Percentiles rank a stretch among this genome's conserved stretches.
Conservation (phyloP, 176 grass and related monocot species). For the Lolium multiflorum region DNA sequence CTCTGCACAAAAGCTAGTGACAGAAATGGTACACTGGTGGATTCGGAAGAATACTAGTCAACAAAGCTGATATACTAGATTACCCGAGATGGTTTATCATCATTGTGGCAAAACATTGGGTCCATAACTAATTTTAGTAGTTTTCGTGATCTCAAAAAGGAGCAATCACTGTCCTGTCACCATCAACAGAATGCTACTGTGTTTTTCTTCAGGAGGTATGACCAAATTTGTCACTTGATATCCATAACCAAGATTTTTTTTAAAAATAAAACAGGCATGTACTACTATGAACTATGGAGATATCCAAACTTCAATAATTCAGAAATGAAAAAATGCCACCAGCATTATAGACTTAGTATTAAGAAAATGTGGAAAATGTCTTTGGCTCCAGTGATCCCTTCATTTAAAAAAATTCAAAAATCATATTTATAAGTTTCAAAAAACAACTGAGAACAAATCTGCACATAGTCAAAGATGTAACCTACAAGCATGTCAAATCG, state of each 20-base stretch:
- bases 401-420: too few relatives aligned
- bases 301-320: neutral
- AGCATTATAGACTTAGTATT: constrained; percentile 9
- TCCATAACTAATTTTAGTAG: neutral
- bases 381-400: too few relatives aligned
- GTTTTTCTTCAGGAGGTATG: neutral
- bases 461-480: too few relatives aligned
- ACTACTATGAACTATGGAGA: neutral
- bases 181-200: neutral
- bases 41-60: neutral
- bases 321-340: neutral
- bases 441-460: too few relatives aligned
- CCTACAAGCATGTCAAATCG: too few relatives aligned
- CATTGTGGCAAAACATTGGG: constrained; percentile 20
- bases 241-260: neutral
- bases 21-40: neutral
- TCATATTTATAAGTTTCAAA: too few relatives aligned
- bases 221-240: neutral
- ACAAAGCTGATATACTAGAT: neutral
- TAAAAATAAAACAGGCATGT: neutral
- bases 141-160: neutral
- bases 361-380: neutral
- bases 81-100: constrained; percentile 3
- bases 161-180: neutral
- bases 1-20: neutral